Evolutionary conservation across 805 yeast genomes (phyloP), one percentile per base, ranked within the genome.

Genomic region (Lipomyces chichibuensis): DNA sequence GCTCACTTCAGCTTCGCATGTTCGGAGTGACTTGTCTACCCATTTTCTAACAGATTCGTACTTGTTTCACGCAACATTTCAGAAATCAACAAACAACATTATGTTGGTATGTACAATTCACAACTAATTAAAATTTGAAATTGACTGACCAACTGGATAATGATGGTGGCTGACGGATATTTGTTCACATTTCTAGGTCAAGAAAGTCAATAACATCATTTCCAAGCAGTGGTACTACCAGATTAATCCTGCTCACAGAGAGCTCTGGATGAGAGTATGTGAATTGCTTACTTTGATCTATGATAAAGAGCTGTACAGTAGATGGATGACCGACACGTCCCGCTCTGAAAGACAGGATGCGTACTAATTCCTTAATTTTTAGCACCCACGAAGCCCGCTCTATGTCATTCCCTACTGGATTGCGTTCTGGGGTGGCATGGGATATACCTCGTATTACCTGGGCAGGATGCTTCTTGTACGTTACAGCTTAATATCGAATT

Each of bases 351-450:
- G 33, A 25, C 4, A n/a, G n/a, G n/a, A 6, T 2, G 55, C 32
- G 23, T 11, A 25, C 55, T 52, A 52, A 25, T 52, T 52, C 17
- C 1, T 14, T 6, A 17, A 3, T 43, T 43, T 43, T 17, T 61
- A 69, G 72, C 71, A 71, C 55, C 73, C 73, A 32, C 57, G 73
- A 43, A 64, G 72, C 60, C 23, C 65, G 25, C 71, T 71, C 62
- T 67, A 66, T 66, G 13, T 71, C 46, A 29, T 65, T 39, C 73
- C 73, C n/a, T 71, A 65, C 72, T 71, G 73, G 73, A 62, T 65
- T 54, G 64, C 66, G 32, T 71, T 71, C 70, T 65, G 69, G 66
- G 69, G 64, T 46, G 60, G 63, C n/a, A 46, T 63, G 29, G 71
- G 65, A 20, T 60, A 61, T 62, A 52, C 70, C 27, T 8, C 37